These are phyloP conservation scores for Powellomyces hirtus DNA, from an alignment of 192 early-diverging fungal species.

Conservation along the genomic window DNA sequence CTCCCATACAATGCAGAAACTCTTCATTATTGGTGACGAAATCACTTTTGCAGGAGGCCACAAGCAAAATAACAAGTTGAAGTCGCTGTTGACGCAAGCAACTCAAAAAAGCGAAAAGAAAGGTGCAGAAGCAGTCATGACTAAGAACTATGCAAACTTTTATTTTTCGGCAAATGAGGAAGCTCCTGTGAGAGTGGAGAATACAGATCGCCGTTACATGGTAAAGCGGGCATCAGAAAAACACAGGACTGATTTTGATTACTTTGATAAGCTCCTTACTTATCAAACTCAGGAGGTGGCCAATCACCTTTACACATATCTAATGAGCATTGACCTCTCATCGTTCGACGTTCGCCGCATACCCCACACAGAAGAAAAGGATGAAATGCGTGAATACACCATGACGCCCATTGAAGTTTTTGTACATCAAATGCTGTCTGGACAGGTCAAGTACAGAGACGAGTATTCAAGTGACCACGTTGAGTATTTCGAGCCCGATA, in stretches of 20 bases:
- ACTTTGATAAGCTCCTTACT: conserved; percentile 4
- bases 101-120: conserved; percentile 5
- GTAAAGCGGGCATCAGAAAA: conserved; percentile 2
- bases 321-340: conserved; percentile 9
- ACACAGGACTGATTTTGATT: neutral
- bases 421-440: conserved; percentile 9
- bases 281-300: neutral
- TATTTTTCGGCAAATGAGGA: conserved; percentile 11
- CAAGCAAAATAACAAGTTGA: conserved; percentile 6
- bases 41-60: conserved; percentile 12
- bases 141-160: neutral
- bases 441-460: no score
- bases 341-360: conserved; percentile 13
- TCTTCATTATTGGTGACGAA: conserved; percentile 14
- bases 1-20: neutral
- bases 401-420: conserved; percentile 9
- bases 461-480: no score
- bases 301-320: conserved; percentile 24
- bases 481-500: neutral
- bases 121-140: conserved; percentile 8
- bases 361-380: conserved; percentile 17
- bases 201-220: conserved; percentile 14
- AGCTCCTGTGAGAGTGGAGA: conserved; percentile 6
- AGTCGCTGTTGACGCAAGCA: conserved; percentile 2
- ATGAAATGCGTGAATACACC: neutral